A percentile compares a stretch with the other conserved stretches of the same genome.
Conservation (phyloP, 2,329 filamentous ascomycete species). For the Cercospora sp. region DNA sequence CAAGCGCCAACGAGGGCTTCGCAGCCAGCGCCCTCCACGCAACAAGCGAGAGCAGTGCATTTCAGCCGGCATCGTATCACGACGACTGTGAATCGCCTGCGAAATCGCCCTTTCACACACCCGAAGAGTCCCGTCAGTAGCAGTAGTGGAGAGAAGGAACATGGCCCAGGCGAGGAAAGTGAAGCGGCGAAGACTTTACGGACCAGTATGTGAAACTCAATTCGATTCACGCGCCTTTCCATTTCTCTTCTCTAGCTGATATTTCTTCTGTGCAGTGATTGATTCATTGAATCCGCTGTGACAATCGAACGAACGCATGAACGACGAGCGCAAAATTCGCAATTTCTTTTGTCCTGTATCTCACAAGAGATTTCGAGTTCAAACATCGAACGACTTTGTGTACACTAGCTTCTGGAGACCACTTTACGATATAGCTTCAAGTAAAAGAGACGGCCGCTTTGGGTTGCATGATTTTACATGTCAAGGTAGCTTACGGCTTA, state of each 20-base stretch:
- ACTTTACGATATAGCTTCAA: too few relatives aligned
- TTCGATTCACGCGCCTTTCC: neutral
- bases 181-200: neutral
- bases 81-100: conserved; percentile 1
- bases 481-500: too few relatives aligned
- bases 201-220: neutral
- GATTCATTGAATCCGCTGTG: neutral
- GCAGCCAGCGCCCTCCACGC: neutral
- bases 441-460: too few relatives aligned
- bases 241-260: neutral
- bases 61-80: conserved; percentile 7
- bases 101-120: neutral
- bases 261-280: neutral
- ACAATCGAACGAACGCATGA: neutral
- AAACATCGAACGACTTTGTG: too few relatives aligned
- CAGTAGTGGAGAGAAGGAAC: neutral
- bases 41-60: neutral
- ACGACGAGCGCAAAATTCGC: neutral
- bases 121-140: neutral
- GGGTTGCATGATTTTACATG: too few relatives aligned
- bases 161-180: neutral
- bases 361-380: too few relatives aligned
- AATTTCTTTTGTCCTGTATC: neutral
- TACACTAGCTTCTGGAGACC: too few relatives aligned
- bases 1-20: neutral